Base-by-base conservation (phyloP, 768 basidiomycete genomes). In the Rhizopogon sp. region DNA sequence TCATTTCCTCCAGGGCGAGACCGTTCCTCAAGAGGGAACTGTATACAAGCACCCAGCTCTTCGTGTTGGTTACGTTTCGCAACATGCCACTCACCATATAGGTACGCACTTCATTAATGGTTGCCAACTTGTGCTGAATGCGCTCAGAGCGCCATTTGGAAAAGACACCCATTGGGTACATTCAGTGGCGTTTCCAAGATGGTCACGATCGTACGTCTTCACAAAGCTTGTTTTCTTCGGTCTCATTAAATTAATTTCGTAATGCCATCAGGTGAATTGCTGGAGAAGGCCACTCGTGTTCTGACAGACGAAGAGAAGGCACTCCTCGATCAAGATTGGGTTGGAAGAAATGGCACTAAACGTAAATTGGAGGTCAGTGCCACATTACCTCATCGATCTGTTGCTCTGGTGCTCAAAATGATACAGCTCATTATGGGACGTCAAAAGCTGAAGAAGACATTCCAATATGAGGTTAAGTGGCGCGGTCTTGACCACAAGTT, bases 171-270 rank as follows among this genome's bases (percentile, higher is more conserved):
- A 90, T 95, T 57, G 88, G 87, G 53, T 98, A 98, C 67, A 97
- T 98, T 64, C 93, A 97, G 74, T 98, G 95, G 95, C 89, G 95
- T 63, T 98, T 94, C 83, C 95, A 98, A 69, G 95, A 97, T 70
- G 96, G 95, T 47, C 90, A 96, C 72, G 95, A 98, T 79, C 89
- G 93, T 90, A 69, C 60, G 84, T 77, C 56, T 55, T 58, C 40
- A 67, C 44, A 45, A 39, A 25, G 54, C 16, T 60, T 42, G 54
- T 50, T 59, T 35, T 43, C 16, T 57, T 60, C 22, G 35, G 41
- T 53, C 17, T 16, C 47, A 57, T 40, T 49, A 42, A 53, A 54
- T 39, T 52, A 45, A 53, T 41, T 57, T 54, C 56, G 49, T 43
- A 61, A 58, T 28, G 55, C 57, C 46, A 56, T 57, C 55, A 91